Evolutionary conservation across 768 basidiomycete genomes (phyloP).

Genomic region (Pleurotus sapidus): DNA sequence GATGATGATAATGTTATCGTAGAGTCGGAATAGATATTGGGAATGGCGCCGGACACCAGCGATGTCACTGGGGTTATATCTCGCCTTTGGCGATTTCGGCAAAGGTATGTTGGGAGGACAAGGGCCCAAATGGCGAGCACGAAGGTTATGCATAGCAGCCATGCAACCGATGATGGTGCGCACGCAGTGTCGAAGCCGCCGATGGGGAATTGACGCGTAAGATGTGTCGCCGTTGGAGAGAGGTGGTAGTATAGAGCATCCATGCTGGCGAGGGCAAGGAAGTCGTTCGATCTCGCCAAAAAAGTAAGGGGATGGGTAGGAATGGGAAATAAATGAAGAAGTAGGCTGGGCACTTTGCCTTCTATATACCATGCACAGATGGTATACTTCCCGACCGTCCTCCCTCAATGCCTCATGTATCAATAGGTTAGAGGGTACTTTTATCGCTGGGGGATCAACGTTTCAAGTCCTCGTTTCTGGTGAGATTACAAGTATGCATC

Average conservation of each 20-base stretch:
- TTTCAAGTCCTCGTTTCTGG: slow-evolving; percentile 7
- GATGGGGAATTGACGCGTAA: not conserved
- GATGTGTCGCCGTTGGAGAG: not conserved
- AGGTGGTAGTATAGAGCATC: not conserved
- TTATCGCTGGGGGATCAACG: slow-evolving; percentile 5
- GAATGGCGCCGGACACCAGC: no score
- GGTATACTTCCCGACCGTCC: no score
- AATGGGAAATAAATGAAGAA: not conserved
- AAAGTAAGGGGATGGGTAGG: not conserved
- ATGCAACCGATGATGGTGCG: not conserved
- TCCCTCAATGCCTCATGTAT: slow-evolving; percentile 4
- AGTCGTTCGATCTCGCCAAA: not conserved
- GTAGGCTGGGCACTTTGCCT: not conserved
- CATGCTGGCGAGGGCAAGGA: not conserved
- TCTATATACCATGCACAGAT: slow-evolving; percentile 1
- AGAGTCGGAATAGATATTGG: no score
- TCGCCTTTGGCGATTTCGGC: no score
- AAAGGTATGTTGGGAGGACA: no score
- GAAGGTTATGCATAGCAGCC: not conserved
- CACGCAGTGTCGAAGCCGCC: not conserved
- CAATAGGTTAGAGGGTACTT: not conserved
- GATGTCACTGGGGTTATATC: no score
- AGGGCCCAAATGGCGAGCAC: not conserved
- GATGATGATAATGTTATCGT: no score
- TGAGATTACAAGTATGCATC: not conserved